These are phyloP conservation scores for Neocatenulostroma microsporum DNA, from an alignment of 2,329 filamentous ascomycete species.

Conservation along the genomic window DNA sequence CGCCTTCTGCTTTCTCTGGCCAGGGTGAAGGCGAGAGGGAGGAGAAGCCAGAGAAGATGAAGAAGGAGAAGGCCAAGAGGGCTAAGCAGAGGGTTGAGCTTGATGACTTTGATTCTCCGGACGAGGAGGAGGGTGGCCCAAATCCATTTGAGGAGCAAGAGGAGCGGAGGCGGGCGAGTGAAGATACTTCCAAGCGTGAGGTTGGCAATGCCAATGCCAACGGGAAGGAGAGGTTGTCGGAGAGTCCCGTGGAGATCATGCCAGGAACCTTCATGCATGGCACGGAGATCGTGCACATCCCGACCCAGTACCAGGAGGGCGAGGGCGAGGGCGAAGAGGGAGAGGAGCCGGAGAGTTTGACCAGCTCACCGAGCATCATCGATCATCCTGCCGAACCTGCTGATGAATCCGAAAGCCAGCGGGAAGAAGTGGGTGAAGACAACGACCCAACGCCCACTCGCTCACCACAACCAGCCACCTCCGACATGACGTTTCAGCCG, in stretches of 20 bases:
- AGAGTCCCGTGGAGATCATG: slow-evolving; percentile 62
- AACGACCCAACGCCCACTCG: slow-evolving; percentile 26
- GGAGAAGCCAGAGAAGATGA: too few species aligned
- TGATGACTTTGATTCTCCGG: slow-evolving; percentile 60
- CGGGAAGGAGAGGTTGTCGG: slow-evolving; percentile 41
- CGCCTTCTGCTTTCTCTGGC: slow-evolving; percentile 29
- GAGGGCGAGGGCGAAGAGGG: slow-evolving; percentile 17
- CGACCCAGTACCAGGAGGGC: too few species aligned
- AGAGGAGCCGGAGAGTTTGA: slow-evolving; percentile 20
- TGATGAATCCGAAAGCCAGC: slow-evolving; percentile 3
- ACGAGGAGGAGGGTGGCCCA: slow-evolving; percentile 35
- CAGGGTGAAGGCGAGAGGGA: too few species aligned
- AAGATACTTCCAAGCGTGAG: neutral
- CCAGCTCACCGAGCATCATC: slow-evolving; percentile 25
- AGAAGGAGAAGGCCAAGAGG: slow-evolving; percentile 50
- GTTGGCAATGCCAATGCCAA: slow-evolving; percentile 13
- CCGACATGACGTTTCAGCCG: neutral
- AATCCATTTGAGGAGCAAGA: slow-evolving; percentile 38
- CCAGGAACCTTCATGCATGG: too few species aligned
- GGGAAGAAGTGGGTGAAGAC: slow-evolving; percentile 14
- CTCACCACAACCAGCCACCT: slow-evolving; percentile 21
- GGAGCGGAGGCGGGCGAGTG: slow-evolving; percentile 15
- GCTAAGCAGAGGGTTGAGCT: slow-evolving; percentile 58
- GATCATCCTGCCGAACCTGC: slow-evolving; percentile 20
- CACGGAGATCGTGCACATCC: slow-evolving; percentile 31